phyloP scores from a whole-genome alignment of 2,329 filamentous ascomycete species.

The Huntiella savannae region DNA sequence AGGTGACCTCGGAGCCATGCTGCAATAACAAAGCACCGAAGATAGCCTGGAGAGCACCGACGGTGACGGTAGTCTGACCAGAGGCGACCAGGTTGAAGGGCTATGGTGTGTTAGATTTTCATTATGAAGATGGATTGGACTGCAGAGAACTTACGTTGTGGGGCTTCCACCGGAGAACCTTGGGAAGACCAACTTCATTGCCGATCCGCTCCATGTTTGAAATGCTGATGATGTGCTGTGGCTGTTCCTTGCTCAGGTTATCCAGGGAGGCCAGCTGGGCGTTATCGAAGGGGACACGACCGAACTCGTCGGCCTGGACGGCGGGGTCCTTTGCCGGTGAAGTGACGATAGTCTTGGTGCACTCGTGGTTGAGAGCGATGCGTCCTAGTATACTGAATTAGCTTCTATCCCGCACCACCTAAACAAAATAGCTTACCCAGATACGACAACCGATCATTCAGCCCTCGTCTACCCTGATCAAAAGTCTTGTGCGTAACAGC shows the following conservation, averaged over 20 bases:
- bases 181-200: constrained; percentile 46
- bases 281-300: constrained; percentile 49
- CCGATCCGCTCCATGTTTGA: constrained; percentile 50
- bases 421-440: constrained; percentile 10
- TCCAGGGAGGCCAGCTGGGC: constrained; percentile 52
- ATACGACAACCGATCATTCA: constrained; percentile 73
- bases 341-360: constrained; percentile 37
- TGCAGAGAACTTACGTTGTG: constrained; percentile 40
- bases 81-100: constrained; percentile 50
- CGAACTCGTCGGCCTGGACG: constrained; percentile 26
- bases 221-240: constrained; percentile 43
- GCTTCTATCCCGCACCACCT: neutral
- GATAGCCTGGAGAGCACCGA: constrained; percentile 65
- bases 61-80: constrained; percentile 55
- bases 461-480: constrained; percentile 81
- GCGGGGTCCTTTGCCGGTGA: constrained; percentile 16
- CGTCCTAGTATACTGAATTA: constrained; percentile 13
- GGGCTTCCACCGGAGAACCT: constrained; percentile 78
- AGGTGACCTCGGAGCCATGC: constrained; percentile 61
- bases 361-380: constrained; percentile 16
- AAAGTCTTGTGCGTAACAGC: constrained; percentile 97
- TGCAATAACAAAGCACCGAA: constrained; percentile 81
- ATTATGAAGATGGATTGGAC: neutral
- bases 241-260: constrained; percentile 44
- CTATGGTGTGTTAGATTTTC: constrained; percentile 17